Conservation (phyloP, 2,329 filamentous ascomycete species). For the Grosmannia serpens region DNA sequence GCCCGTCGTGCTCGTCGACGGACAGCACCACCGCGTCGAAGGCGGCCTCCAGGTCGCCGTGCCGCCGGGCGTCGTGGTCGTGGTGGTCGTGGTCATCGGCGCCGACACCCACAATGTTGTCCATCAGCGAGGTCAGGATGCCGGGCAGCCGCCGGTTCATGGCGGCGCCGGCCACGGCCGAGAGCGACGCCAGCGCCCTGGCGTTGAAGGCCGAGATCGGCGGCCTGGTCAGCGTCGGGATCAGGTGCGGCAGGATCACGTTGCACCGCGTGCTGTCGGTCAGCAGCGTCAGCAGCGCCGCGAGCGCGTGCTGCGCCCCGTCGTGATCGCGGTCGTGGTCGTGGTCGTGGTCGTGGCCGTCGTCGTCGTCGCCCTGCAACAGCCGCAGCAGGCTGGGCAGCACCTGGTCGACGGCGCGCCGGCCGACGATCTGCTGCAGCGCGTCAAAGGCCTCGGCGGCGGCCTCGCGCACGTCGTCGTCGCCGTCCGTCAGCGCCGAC, state of each 20-base stretch:
- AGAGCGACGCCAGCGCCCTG: slow-evolving; percentile 81
- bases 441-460: slow-evolving; percentile 96
- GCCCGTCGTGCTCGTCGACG: slow-evolving; percentile 89
- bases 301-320: slow-evolving; percentile 73
- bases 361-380: slow-evolving; percentile 71
- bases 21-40: slow-evolving; percentile 87
- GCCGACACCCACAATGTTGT: slow-evolving; percentile 79
- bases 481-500: slow-evolving; percentile 79
- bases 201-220: slow-evolving; percentile 95
- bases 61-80: slow-evolving; percentile 58
- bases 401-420: slow-evolving; percentile 89
- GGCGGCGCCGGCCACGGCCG: slow-evolving; percentile 76
- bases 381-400: slow-evolving; percentile 83
- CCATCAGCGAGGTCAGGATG: slow-evolving; percentile 89
- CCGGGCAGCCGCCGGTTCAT: slow-evolving; percentile 85
- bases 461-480: slow-evolving; percentile 84
- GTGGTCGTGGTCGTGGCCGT: too few relatives aligned
- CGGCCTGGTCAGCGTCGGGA: slow-evolving; percentile 80
- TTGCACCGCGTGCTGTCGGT: slow-evolving; percentile 91
- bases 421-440: slow-evolving; percentile 85
- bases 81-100: too few relatives aligned
- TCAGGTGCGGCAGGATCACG: slow-evolving; percentile 90
- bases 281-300: slow-evolving; percentile 83
- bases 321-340: too few relatives aligned
- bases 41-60: slow-evolving; percentile 60